These are phyloP conservation scores for Trichosanthes cucumerina DNA, from an alignment of 306 rosid species.

Conservation along the genomic window DNA sequence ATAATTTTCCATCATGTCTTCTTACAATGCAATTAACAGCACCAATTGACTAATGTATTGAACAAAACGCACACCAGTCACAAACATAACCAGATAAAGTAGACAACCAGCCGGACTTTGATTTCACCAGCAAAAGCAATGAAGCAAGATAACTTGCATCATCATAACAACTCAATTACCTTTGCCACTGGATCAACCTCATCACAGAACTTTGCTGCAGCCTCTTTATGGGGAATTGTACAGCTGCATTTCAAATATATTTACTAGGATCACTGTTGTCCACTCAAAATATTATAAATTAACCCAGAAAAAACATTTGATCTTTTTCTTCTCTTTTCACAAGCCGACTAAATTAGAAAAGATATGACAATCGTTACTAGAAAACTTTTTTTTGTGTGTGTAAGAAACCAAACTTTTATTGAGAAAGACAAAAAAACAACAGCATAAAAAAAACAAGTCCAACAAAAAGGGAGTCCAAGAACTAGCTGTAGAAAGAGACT, in stretches of 20 bases:
- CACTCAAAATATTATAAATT: constrained; percentile 4
- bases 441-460: too few relatives aligned
- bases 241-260: constrained; percentile 23
- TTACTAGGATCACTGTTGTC: background rate
- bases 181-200: constrained; percentile 46
- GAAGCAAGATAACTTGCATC: background rate
- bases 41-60: constrained; percentile 38
- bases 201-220: constrained; percentile 46
- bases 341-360: background rate
- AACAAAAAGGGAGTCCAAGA: too few relatives aligned
- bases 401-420: too few relatives aligned
- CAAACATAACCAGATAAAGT: background rate
- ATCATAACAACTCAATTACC: constrained; percentile 23
- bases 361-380: background rate
- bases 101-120: background rate
- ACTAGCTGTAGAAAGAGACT: too few relatives aligned
- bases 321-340: background rate
- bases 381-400: too few relatives aligned
- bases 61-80: constrained; percentile 3
- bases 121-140: background rate
- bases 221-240: constrained; percentile 57
- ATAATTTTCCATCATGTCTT: constrained; percentile 40
- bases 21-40: constrained; percentile 66
- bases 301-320: background rate
- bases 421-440: too few relatives aligned